Percentiles rank a stretch among this genome's conserved stretches.
These are phyloP conservation scores for Hygrophoropsis aurantiaca DNA, from an alignment of 768 basidiomycete species.

Conservation along the genomic window DNA sequence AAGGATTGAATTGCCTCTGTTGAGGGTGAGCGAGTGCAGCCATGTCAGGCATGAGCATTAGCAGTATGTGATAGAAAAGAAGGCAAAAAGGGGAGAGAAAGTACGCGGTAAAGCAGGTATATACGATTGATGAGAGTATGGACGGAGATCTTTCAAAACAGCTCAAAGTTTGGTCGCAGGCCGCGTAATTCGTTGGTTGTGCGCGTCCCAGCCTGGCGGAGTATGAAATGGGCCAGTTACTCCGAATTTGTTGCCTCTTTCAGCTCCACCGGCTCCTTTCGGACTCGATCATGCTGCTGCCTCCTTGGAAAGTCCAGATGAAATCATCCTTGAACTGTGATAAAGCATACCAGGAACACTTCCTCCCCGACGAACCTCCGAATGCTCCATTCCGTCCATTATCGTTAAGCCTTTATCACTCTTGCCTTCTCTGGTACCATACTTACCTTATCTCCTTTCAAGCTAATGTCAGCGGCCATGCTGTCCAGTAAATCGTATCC, in stretches of 20 bases:
- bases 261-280: background rate
- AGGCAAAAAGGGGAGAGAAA: too few species aligned
- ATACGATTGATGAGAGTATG: constrained; percentile 1
- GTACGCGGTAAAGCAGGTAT: background rate
- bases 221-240: constrained; percentile 2
- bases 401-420: too few species aligned
- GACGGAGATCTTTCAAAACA: constrained; percentile 1
- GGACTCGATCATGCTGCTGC: background rate
- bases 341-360: background rate
- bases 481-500: too few species aligned
- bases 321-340: background rate
- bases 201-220: constrained; percentile 5
- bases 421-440: background rate
- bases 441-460: background rate
- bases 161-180: background rate
- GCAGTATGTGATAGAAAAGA: background rate
- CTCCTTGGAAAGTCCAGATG: background rate
- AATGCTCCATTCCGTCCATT: too few species aligned
- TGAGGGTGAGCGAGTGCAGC: constrained; percentile 41
- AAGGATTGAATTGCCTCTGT: constrained; percentile 78
- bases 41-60: constrained; percentile 36
- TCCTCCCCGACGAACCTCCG: background rate
- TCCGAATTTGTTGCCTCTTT: constrained; percentile 3
- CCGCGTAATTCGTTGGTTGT: constrained; percentile 12
- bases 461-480: too few species aligned